Evolutionary conservation across 768 basidiomycete genomes (phyloP).

Genomic region (Lactifluus hygrophoroides): DNA sequence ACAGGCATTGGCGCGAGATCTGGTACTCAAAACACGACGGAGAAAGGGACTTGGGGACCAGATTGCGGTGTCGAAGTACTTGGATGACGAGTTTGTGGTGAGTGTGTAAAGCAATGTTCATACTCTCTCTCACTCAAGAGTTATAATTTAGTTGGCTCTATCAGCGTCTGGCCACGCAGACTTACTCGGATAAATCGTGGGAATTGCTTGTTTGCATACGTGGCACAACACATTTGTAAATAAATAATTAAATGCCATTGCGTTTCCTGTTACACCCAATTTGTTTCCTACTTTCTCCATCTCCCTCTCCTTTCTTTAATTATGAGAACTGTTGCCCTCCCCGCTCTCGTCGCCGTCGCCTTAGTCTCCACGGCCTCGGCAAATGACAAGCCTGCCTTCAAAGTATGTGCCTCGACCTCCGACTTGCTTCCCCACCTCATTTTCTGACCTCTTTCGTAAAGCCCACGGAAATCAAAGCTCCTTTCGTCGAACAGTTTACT

Average conservation of each 20-base stretch:
- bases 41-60: conserved; percentile 95
- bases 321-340: conserved; percentile 87
- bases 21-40: conserved; percentile 93
- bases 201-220: conserved; percentile 35
- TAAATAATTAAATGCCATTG: conserved; percentile 26
- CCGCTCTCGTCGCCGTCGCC: conserved; percentile 50
- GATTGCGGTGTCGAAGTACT: conserved; percentile 93
- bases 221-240: conserved; percentile 30
- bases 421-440: background rate
- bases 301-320: conserved; percentile 28
- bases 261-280: conserved; percentile 19
- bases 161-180: conserved; percentile 97
- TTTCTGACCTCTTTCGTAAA: conserved; percentile 27
- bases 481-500: conserved; percentile 96
- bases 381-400: conserved; percentile 56
- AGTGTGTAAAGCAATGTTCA: conserved; percentile 26
- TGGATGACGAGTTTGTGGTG: conserved; percentile 95
- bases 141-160: conserved; percentile 60
- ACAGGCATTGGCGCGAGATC: conserved; percentile 87
- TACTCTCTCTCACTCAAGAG: background rate
- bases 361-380: conserved; percentile 58
- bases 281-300: conserved; percentile 33
- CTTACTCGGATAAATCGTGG: conserved; percentile 50
- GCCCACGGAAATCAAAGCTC: conserved; percentile 72
- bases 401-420: conserved; percentile 33